A percentile compares a stretch with the other conserved stretches of the same genome.
Evolutionary conservation across 1,139 yeast genomes (phyloP).

Genomic region (Groenewaldozyma auringiensis): DNA sequence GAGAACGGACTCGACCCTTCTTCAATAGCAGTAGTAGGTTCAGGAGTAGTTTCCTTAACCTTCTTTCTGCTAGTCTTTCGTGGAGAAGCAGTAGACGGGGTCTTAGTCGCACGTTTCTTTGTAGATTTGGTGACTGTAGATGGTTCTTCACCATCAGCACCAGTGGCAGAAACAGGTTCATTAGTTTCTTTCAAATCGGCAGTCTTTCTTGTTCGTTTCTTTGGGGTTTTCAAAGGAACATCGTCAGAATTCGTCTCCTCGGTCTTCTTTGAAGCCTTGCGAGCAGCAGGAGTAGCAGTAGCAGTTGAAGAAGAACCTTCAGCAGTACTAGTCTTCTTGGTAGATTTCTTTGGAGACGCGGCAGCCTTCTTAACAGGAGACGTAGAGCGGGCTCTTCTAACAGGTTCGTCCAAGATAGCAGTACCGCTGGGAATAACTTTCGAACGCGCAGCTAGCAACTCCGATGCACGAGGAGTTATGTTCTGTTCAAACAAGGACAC

Average conservation of each 20-base stretch:
- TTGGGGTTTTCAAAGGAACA: conserved; percentile 4
- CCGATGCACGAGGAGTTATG: conserved; percentile 38
- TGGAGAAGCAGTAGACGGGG: conserved; percentile 3
- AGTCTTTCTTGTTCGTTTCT: conserved; percentile 7
- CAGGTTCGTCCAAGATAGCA: conserved; percentile 30
- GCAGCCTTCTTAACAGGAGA: conserved; percentile 17
- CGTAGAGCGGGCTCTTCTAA: conserved; percentile 16
- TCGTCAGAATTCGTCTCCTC: conserved; percentile 6
- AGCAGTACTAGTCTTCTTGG: conserved; percentile 5
- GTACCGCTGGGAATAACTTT: conserved; percentile 22
- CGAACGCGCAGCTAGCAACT: conserved; percentile 29
- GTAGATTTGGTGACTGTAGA: neutral
- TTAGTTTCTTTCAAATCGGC: neutral
- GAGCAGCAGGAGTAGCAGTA: neutral
- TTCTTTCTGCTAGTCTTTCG: conserved; percentile 8
- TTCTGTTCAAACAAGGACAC: conserved; percentile 45
- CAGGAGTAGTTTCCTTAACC: conserved; percentile 8
- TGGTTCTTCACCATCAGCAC: conserved; percentile 2
- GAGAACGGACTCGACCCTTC: conserved; percentile 27
- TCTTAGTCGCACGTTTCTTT: neutral
- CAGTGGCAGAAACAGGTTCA: conserved; percentile 4
- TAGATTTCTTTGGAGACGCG: conserved; percentile 5
- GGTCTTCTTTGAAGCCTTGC: conserved; percentile 6
- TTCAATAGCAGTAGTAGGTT: neutral
- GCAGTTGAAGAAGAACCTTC: conserved; percentile 2